These are phyloP conservation scores for Elongisporangium undulatum DNA, from an alignment of 352 stramenopile species.

Conservation along the genomic window DNA sequence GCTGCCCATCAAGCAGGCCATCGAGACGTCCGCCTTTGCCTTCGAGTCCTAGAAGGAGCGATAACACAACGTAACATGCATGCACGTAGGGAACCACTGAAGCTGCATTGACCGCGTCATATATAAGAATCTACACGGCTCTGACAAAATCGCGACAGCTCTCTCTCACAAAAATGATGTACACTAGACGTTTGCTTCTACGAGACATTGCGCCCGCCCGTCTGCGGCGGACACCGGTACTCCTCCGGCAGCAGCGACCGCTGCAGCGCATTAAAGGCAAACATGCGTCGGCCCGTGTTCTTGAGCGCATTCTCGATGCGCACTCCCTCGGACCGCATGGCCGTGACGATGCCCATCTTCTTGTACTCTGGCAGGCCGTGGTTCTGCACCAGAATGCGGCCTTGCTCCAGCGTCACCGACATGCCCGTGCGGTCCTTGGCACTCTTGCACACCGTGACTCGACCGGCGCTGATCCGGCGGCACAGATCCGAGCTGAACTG, in stretches of 20 bases:
- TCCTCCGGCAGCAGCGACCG: constrained; percentile 76
- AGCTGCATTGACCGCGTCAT: not conserved
- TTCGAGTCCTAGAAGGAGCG: constrained; percentile 32
- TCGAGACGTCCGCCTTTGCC: constrained; percentile 76
- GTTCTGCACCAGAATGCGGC: constrained; percentile 77
- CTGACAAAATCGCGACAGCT: too few relatives aligned
- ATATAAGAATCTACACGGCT: not conserved
- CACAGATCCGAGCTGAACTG: constrained; percentile 81
- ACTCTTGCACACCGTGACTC: constrained; percentile 95
- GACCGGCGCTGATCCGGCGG: constrained; percentile 79
- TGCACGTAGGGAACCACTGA: not conserved
- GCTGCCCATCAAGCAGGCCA: constrained; percentile 74
- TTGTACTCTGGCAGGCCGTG: constrained; percentile 67
- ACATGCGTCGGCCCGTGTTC: constrained; percentile 77
- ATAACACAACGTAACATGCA: not conserved
- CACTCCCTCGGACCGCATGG: constrained; percentile 82
- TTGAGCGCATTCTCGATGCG: constrained; percentile 85
- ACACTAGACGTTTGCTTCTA: too few relatives aligned
- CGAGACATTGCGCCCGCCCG: constrained; percentile 73
- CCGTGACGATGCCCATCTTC: constrained; percentile 70
- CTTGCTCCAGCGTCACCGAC: constrained; percentile 95
- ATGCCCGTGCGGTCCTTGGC: constrained; percentile 98
- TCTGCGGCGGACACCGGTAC: constrained; percentile 79
- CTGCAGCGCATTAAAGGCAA: constrained; percentile 85
- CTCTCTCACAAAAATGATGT: constrained; percentile 10